phyloP scores from a whole-genome alignment of 345 rosid species.

The Citrus mangshanensis region DNA sequence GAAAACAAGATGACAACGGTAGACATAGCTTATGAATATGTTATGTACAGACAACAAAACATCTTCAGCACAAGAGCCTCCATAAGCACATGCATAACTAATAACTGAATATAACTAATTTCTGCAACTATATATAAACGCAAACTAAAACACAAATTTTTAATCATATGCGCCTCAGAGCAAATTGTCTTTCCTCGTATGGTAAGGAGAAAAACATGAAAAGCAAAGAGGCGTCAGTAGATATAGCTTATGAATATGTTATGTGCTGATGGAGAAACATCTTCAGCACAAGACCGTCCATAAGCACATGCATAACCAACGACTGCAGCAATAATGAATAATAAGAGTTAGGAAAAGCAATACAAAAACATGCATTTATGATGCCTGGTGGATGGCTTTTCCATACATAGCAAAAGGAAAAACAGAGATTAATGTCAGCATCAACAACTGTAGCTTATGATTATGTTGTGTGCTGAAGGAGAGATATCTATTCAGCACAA shows the following conservation, averaged over 20 bases:
- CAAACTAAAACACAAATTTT: neutral
- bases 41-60: conserved; percentile 32
- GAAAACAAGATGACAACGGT: conserved; percentile 27
- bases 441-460: conserved; percentile 14
- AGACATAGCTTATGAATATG: conserved; percentile 49
- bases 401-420: conserved; percentile 5
- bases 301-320: conserved; percentile 29
- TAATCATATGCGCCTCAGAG: neutral
- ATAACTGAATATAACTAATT: neutral
- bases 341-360: neutral
- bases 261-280: conserved; percentile 26
- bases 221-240: conserved; percentile 3
- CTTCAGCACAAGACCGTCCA: conserved; percentile 42
- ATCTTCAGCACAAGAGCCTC: conserved; percentile 39
- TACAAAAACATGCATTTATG: neutral
- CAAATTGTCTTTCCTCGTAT: conserved; percentile 5
- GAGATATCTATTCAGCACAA: conserved; percentile 19
- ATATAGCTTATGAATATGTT: conserved; percentile 56
- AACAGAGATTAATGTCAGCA: neutral
- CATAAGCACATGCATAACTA: conserved; percentile 26
- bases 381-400: conserved; percentile 1
- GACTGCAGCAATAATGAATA: neutral
- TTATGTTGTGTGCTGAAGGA: conserved; percentile 22
- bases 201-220: neutral
- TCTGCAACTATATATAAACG: neutral